Percentiles rank a stretch among this genome's conserved stretches.
phyloP scores from a whole-genome alignment of 805 yeast species.

The Suhomyces kilbournensis region DNA sequence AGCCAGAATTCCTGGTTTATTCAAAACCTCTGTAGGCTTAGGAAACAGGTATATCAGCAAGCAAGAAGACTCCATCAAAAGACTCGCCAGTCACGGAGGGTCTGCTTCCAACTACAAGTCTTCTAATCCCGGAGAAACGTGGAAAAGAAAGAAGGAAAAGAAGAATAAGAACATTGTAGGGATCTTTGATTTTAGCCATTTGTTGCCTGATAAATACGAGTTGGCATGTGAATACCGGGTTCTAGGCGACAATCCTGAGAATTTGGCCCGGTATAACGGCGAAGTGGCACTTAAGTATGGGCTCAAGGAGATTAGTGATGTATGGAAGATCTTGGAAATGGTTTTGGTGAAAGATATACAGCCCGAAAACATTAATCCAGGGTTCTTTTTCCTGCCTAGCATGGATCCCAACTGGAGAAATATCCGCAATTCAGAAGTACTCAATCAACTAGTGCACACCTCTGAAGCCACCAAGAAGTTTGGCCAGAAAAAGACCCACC shows the following conservation, averaged over 20 bases:
- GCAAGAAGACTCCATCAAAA: slow-evolving; percentile 25
- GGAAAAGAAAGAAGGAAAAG: slow-evolving; percentile 20
- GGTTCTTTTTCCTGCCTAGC: neutral
- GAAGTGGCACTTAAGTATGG: slow-evolving; percentile 65
- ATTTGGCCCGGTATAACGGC: slow-evolving; percentile 67
- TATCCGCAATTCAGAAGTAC: slow-evolving; percentile 2
- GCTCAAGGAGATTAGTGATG: slow-evolving; percentile 59
- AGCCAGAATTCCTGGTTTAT: slow-evolving; percentile 51
- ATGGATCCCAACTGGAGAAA: slow-evolving; percentile 5
- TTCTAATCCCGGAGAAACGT: slow-evolving; percentile 37
- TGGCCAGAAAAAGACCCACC: slow-evolving; percentile 11
- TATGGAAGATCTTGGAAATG: slow-evolving; percentile 66
- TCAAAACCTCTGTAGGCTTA: slow-evolving; percentile 39
- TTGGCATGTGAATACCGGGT: slow-evolving; percentile 66
- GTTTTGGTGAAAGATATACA: slow-evolving; percentile 42
- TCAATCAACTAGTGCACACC: slow-evolving; percentile 8
- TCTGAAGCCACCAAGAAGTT: slow-evolving; percentile 9
- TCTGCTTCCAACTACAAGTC: slow-evolving; percentile 35
- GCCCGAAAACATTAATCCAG: slow-evolving; percentile 13
- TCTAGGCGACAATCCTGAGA: slow-evolving; percentile 60
- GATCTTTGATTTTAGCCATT: slow-evolving; percentile 60
- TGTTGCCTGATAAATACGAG: slow-evolving; percentile 74
- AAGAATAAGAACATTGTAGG: slow-evolving; percentile 54
- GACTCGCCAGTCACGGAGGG: slow-evolving; percentile 39
- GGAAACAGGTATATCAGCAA: slow-evolving; percentile 28